These are phyloP conservation scores for Mycena crocata DNA, from an alignment of 768 basidiomycete species.

Conservation along the genomic window DNA sequence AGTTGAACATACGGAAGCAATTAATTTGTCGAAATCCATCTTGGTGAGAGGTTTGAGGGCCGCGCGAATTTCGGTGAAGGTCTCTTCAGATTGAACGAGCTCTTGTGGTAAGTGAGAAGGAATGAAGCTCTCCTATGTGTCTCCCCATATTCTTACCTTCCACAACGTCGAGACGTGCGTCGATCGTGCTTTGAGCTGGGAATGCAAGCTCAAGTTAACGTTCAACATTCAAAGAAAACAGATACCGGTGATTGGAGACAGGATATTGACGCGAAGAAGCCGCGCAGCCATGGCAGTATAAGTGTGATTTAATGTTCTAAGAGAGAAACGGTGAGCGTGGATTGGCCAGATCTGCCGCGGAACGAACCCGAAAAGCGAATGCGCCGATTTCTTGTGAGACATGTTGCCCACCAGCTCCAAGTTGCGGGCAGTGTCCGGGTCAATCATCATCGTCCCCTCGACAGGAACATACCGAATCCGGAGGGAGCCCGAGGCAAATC, in stretches of 20 bases:
- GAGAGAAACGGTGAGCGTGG: neutral
- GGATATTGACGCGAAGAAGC: constrained; percentile 80
- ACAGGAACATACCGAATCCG: constrained; percentile 81
- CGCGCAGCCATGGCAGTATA: constrained; percentile 92
- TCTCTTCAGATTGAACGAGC: constrained; percentile 80
- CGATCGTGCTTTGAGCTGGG: constrained; percentile 70
- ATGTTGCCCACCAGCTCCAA: constrained; percentile 90
- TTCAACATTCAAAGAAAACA: neutral
- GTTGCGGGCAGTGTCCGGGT: constrained; percentile 87
- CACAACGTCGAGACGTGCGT: constrained; percentile 88
- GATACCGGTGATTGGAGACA: constrained; percentile 83
- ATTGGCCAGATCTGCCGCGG: neutral
- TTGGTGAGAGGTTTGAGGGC: constrained; percentile 80
- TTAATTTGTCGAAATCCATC: constrained; percentile 90
- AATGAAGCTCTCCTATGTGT: no score
- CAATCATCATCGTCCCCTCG: constrained; percentile 96
- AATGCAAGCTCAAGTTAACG: neutral
- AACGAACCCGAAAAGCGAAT: constrained; percentile 84
- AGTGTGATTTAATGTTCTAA: constrained; percentile 80
- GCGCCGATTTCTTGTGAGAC: constrained; percentile 69
- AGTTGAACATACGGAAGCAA: constrained; percentile 64
- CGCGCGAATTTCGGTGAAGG: constrained; percentile 73
- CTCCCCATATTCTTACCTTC: no score
- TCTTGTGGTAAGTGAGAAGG: constrained; percentile 58
- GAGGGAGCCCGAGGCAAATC: constrained; percentile 77